A percentile compares a stretch with the other conserved stretches of the same genome.
Evolutionary conservation across 305 asterid genomes (phyloP).

Genomic region (Nicotiana rustica): DNA sequence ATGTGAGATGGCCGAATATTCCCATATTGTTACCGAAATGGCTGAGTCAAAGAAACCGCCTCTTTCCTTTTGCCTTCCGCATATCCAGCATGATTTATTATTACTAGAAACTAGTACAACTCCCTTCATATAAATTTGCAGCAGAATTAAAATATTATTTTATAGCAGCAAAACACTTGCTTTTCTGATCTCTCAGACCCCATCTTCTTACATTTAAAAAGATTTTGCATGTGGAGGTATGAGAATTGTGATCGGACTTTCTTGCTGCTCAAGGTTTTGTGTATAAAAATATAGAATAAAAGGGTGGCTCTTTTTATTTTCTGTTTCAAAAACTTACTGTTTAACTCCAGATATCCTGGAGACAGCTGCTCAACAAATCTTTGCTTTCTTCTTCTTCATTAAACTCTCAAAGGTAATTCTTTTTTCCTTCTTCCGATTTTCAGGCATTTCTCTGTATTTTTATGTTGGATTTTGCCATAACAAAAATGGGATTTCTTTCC

Average conservation of each 20-base stretch:
- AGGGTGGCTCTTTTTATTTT: neutral
- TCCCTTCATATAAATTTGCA: neutral
- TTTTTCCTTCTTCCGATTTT: neutral
- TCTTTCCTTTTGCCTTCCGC: neutral
- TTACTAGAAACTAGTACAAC: too few relatives aligned
- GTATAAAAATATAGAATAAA: neutral
- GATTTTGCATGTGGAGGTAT: neutral
- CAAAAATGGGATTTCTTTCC: neutral
- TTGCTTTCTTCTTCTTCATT: neutral
- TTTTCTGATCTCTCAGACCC: neutral
- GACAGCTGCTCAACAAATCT: neutral
- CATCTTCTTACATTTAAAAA: neutral
- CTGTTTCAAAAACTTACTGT: neutral
- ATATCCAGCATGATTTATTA: neutral
- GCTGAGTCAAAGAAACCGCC: neutral
- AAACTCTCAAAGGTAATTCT: neutral
- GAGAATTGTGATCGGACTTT: slow-evolving; percentile 9
- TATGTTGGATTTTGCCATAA: slow-evolving; percentile 7
- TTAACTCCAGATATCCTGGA: slow-evolving; percentile 30
- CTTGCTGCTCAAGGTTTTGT: slow-evolving; percentile 34
- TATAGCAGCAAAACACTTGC: neutral
- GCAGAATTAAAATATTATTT: neutral
- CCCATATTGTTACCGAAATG: neutral
- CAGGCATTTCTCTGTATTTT: neutral
- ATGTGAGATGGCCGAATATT: neutral